Evolutionary conservation across 345 rosid genomes (phyloP).

Genomic region (Gossypium stocksii): DNA sequence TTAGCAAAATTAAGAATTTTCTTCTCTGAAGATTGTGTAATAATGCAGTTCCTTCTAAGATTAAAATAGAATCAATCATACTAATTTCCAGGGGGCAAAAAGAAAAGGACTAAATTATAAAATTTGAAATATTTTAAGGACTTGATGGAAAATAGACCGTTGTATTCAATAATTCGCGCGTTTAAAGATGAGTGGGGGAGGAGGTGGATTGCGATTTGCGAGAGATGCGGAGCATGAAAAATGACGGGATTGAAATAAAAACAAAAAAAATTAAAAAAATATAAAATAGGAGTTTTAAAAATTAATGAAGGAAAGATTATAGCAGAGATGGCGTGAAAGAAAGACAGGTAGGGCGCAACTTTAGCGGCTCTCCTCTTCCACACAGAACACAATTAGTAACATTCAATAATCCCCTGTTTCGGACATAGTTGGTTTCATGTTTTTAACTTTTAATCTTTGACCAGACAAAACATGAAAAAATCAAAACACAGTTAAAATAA

Average conservation of each 20-base stretch:
- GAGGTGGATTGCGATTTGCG: background rate
- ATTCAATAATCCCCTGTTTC: background rate
- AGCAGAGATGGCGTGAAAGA: constrained; percentile 16
- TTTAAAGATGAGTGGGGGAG: background rate
- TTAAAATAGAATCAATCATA: no score
- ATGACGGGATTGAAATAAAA: background rate
- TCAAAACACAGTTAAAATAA: background rate
- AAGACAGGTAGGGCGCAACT: constrained; percentile 14
- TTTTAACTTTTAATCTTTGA: background rate
- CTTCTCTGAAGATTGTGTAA: no score
- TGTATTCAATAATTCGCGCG: background rate
- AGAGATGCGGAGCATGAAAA: background rate
- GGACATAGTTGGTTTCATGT: background rate
- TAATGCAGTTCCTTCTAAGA: no score
- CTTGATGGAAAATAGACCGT: no score
- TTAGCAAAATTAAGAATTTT: no score
- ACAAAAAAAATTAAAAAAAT: background rate
- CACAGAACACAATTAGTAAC: background rate
- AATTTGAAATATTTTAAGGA: no score
- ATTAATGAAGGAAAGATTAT: background rate
- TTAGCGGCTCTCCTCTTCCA: constrained; percentile 8
- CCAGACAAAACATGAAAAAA: background rate
- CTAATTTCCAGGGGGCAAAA: no score
- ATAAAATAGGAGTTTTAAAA: background rate
- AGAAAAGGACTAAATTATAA: no score